These are phyloP conservation scores for Diaporthe nobilis DNA, from an alignment of 2,329 filamentous ascomycete species.

Conservation along the genomic window DNA sequence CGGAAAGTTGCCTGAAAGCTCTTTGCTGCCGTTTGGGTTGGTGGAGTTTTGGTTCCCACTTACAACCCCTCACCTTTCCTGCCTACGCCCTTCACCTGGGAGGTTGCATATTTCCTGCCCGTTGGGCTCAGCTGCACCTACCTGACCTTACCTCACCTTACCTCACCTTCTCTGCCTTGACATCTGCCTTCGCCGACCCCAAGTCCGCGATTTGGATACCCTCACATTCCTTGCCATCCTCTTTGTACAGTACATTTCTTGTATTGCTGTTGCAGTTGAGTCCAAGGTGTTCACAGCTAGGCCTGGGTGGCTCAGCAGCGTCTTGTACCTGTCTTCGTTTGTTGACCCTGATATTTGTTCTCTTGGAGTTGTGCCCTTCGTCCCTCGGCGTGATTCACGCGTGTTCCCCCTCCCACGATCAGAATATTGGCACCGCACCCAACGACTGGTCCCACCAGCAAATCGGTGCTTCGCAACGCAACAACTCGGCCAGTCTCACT, in stretches of 20 bases:
- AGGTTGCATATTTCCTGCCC: slow-evolving; percentile 9
- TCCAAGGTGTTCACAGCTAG: slow-evolving; percentile 12
- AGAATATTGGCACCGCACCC: slow-evolving; percentile 47
- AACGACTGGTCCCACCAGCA: slow-evolving; percentile 78
- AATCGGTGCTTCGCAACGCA: slow-evolving; percentile 56
- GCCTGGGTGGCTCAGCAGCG: background rate
- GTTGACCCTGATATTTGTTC: slow-evolving; percentile 43
- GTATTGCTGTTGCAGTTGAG: slow-evolving; percentile 23
- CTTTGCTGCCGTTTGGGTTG: slow-evolving; percentile 32
- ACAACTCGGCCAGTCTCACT: slow-evolving; percentile 54
- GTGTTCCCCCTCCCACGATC: slow-evolving; percentile 75
- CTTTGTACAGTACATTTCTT: slow-evolving; percentile 11
- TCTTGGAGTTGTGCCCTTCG: slow-evolving; percentile 79
- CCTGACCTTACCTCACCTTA: background rate
- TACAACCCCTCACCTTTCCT: slow-evolving; percentile 1
- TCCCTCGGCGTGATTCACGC: slow-evolving; percentile 87
- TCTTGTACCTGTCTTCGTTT: slow-evolving; percentile 29
- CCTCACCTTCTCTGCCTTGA: background rate
- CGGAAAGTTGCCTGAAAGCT: slow-evolving; percentile 60
- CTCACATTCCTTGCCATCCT: slow-evolving; percentile 1
- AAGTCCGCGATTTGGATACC: background rate
- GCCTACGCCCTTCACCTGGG: slow-evolving; percentile 3
- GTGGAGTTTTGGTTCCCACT: slow-evolving; percentile 12
- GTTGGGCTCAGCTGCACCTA: background rate
- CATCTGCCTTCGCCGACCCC: background rate